A percentile compares a stretch with the other conserved stretches of the same genome.
Conservation (phyloP, 129 eudicot genomes). For the Helichrysum umbraculigerum region DNA sequence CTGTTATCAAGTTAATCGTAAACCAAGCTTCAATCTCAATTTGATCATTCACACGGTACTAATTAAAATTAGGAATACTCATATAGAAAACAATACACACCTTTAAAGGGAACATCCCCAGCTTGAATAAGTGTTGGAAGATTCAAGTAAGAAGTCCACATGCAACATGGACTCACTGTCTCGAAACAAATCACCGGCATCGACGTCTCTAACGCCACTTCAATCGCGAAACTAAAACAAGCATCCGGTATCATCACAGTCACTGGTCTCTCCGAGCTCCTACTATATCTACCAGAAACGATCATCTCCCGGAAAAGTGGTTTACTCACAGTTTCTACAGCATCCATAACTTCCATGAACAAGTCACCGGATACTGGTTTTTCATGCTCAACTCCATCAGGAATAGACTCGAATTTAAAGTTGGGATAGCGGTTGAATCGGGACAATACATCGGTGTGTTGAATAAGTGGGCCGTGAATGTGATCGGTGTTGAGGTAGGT, state of each 20-base stretch:
- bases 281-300: slow-evolving; percentile 32
- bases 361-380: slow-evolving; percentile 36
- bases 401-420: slow-evolving; percentile 39
- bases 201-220: slow-evolving; percentile 36
- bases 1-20: no score
- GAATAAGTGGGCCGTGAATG: slow-evolving; percentile 43
- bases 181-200: slow-evolving; percentile 44
- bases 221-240: slow-evolving; percentile 34
- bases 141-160: slow-evolving; percentile 30
- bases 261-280: slow-evolving; percentile 29
- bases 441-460: slow-evolving; percentile 34
- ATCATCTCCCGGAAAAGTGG: slow-evolving; percentile 42
- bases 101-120: slow-evolving; percentile 33
- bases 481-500: slow-evolving; percentile 62
- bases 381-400: slow-evolving; percentile 47
- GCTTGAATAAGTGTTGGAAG: slow-evolving; percentile 28
- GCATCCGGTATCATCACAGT: slow-evolving; percentile 45
- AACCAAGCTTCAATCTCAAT: no score
- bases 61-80: no score
- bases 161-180: slow-evolving; percentile 39
- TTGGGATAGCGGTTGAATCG: slow-evolving; percentile 40
- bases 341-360: slow-evolving; percentile 23
- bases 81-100: background rate
- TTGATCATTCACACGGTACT: no score
- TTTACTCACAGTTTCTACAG: slow-evolving; percentile 18